phyloP scores from a whole-genome alignment of 495 filamentous ascomycete species.

The Pyronema omphalodes region DNA sequence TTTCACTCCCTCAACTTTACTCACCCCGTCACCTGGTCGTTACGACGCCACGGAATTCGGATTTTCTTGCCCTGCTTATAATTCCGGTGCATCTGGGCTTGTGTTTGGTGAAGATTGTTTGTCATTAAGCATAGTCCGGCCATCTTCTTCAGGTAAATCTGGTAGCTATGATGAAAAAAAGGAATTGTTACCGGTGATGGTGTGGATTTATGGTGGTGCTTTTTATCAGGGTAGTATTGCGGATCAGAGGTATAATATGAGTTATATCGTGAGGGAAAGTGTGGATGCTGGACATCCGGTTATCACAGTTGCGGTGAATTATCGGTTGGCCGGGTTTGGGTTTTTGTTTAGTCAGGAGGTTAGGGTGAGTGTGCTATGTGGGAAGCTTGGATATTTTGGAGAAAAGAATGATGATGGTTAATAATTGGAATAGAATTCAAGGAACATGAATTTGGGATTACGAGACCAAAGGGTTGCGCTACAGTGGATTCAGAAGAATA shows the following conservation, averaged over 20 bases:
- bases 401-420: not conserved
- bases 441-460: constrained; percentile 44
- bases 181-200: constrained; percentile 27
- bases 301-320: constrained; percentile 44
- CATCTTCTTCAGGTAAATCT: constrained; percentile 6
- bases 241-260: constrained; percentile 37
- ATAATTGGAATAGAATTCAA: constrained; percentile 21
- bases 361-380: not conserved
- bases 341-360: constrained; percentile 27
- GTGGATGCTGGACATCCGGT: constrained; percentile 24
- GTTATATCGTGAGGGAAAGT: constrained; percentile 27
- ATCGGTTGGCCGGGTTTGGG: constrained; percentile 46
- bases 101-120: constrained; percentile 29
- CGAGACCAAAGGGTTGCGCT: constrained; percentile 51
- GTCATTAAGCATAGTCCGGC: constrained; percentile 25
- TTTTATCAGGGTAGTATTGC: constrained; percentile 33
- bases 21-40: not conserved
- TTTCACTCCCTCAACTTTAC: constrained; percentile 24
- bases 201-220: constrained; percentile 46
- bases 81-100: constrained; percentile 31
- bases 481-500: constrained; percentile 56
- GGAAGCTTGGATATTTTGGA: not conserved
- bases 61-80: constrained; percentile 23
- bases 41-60: constrained; percentile 28
- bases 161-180: not conserved